Base-by-base conservation (phyloP, 2,329 filamentous ascomycete genomes). In the Diaporthe helianthi region DNA sequence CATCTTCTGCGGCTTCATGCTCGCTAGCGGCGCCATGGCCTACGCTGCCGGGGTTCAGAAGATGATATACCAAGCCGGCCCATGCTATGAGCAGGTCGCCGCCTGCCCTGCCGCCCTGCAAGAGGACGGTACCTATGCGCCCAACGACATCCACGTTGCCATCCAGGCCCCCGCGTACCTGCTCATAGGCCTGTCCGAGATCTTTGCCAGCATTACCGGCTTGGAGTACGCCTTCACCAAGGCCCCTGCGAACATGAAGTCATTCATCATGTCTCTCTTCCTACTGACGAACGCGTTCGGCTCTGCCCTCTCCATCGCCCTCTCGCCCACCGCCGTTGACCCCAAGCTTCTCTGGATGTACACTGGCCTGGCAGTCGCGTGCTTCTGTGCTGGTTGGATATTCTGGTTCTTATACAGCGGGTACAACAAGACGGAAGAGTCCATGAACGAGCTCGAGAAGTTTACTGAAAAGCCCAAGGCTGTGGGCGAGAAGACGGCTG, bases 1-100 rank as follows among this genome's bases (percentile, higher is more conserved):
- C 75, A 91, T 92, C 75, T 84, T 86, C 10, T 83, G 87, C 17
- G 90, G 90, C 26, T 92, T 92, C 81, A 82, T 72, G 55, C 38
- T 71, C n/a, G 69, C 65, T 22, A 51, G 53, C 5, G 69, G 36
- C 41, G 65, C 69, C 12, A 71, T 71, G 64, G 71, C 69, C 0
- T 67, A 68, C 49, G 71, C 71, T 1, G 69, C 71, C 12, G 69
- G 69, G 17, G 60, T 72, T 17, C 71, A 72, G 61, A 71, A 67
- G 60, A 66, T 71, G 52, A 69, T 72, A 33, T 72, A 72, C 69
- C 47, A 71, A 24, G 38, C 69, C 4, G 69, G 71, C 3, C 71
- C 71, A 1, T 72, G 71, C 49, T 70, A 64, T 47, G 69, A 72
- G 15, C 24, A 60, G 15, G 41, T 51, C 24, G 64, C 55, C 13